Conservation (phyloP, 108 stramenopile species). For the Poteriospumella lacustris region DNA sequence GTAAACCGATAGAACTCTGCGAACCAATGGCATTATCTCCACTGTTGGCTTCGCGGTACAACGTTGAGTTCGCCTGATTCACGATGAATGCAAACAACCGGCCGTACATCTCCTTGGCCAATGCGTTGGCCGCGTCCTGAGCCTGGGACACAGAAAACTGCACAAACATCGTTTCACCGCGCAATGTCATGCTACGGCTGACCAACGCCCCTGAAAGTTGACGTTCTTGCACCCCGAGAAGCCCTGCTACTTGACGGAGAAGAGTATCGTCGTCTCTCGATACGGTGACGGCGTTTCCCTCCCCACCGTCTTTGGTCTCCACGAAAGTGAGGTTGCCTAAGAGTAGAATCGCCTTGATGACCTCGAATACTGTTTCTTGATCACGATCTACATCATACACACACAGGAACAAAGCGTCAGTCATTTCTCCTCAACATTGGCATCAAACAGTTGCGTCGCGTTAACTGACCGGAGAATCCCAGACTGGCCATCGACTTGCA, state of each 20-base stretch:
- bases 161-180: conserved; percentile 33
- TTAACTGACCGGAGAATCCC: neutral
- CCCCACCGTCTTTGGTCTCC: conserved; percentile 30
- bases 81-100: conserved; percentile 44
- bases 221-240: neutral
- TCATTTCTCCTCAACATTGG: no score
- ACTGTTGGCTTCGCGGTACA: neutral
- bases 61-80: conserved; percentile 29
- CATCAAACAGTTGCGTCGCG: no score
- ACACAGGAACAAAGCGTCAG: no score
- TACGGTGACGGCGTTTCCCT: conserved; percentile 28
- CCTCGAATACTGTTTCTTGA: conserved; percentile 17
- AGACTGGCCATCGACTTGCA: conserved; percentile 27
- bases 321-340: conserved; percentile 52
- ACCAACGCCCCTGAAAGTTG: neutral
- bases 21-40: neutral
- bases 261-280: neutral
- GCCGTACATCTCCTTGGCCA: conserved; percentile 42
- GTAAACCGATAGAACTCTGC: conserved; percentile 38
- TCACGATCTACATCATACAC: neutral
- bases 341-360: conserved; percentile 51
- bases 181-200: conserved; percentile 20
- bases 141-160: conserved; percentile 28
- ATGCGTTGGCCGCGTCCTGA: conserved; percentile 36
- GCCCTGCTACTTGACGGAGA: neutral